Evolutionary conservation across 768 basidiomycete species (phyloP), one percentile per base, ranked within the genome.

Genomic region (Agrocybe pediades): DNA sequence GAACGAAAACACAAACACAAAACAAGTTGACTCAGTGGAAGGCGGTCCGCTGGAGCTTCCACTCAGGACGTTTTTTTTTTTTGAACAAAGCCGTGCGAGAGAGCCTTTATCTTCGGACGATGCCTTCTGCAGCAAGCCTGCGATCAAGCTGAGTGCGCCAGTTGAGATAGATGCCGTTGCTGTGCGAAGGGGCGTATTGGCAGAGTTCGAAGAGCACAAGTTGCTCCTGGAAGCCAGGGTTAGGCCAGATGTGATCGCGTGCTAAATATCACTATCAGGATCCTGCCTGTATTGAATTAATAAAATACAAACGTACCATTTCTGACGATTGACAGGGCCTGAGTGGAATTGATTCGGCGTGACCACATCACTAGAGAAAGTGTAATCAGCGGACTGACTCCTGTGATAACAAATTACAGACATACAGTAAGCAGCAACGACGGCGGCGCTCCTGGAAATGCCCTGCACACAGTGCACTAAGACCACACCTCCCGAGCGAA

Each of bases 161-260:
- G 46, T 78, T 83, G 47, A 70, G 64, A 63, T 91, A 91, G 57
- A 87, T 82, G 7, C 86, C 86, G 59, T 84, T 82, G 15, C 73
- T 61, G 3, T 78, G 79, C 19, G 75, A 76, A 11, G 88, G 87
- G 21, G 74, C 74, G 55, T 90, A 90, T 66, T 78, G 76, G 66
- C 88, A 90, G 26, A 90, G 74, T 62, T 86, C 86, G 51, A 88
- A 90, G 43, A 91, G 72, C 27, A 88, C 83, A 23, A 91, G 79
- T 60, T 91, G 88, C 70, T 89, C 86, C 53, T 87, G 83, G 68
- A 90, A 90, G 41, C 88, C 88, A n/a, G 86, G 80, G 56, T 83
- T 87, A 55, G 83, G 80, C 87, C 88, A 90, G 48, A 89, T 87
- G 62, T 89, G 86, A 68, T 88, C 84, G 45, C 88, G 85, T 44